Base-by-base conservation (phyloP, 352 stramenopile genomes). In the Phytopythium cucurbitacearum region DNA sequence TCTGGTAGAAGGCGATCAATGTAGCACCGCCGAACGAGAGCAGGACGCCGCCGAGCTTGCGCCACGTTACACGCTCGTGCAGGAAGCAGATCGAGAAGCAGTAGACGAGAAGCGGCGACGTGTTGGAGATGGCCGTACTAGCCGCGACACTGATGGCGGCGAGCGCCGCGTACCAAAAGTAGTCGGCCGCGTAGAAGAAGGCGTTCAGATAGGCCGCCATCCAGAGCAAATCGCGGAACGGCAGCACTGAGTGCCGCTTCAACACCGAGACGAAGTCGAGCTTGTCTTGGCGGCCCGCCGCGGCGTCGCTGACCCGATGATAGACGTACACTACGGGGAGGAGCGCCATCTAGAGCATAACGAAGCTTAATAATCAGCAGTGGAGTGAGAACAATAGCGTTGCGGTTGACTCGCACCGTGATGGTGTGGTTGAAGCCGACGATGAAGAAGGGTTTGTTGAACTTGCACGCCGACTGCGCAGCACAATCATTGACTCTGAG, bases 1-100 rank as follows among this genome's bases (percentile, higher is more conserved):
- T 40, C 12, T 59, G 53, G 57, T 62, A 79, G 49, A 71, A 54
- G 38, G 72, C 53, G 16, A 75, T 56, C 28, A 79, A 42, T 47
- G 59, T 66, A 45, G 75, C 69, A n/a, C 69, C 69, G 10, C 36
- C 52, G 45, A 79, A 68, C 37, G 69, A 67, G 33, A 51, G 66
- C 28, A 67, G 16, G 7, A 75, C 69, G 8, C 62, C 69, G 8
- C 47, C 48, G 28, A 76, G 34, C 44, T 80, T 76, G 40, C 48
- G 39, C 32, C 62, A 47, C 36, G 62, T 64, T 16, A 66, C 44
- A 47, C 60, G 52, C 33, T 80, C 66, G 50, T 59, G 53, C 6
- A 80, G 55, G 21, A 73, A 76, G 54, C 66, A 80, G 33, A 80
- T 69, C 33, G 67, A 80, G 48, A 80, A 80, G 51, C 61, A 65